A percentile compares a stretch with the other conserved stretches of the same genome.
These are phyloP conservation scores for Cordyceps sp. DNA, from an alignment of 2,329 filamentous ascomycete genomes.

Conservation along the genomic window DNA sequence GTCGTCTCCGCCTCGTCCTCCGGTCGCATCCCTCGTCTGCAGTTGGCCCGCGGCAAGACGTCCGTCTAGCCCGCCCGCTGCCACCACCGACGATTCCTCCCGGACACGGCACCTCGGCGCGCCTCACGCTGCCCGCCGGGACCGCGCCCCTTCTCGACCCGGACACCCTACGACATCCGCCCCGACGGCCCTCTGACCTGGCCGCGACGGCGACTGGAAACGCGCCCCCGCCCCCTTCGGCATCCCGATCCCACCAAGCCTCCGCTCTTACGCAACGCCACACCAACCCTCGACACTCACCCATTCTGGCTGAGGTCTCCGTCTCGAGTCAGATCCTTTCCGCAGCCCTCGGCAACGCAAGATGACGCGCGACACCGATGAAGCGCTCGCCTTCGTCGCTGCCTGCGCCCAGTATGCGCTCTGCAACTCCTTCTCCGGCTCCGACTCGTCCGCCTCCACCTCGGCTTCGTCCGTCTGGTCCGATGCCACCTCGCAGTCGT, in stretches of 20 bases:
- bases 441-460: conserved; percentile 55
- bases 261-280: no score
- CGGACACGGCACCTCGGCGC: conserved; percentile 21
- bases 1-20: conserved; percentile 43
- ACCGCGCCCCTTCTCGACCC: conserved; percentile 15
- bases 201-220: conserved; percentile 38
- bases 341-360: conserved; percentile 18
- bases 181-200: conserved; percentile 32
- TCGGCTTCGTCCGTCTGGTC: conserved; percentile 69
- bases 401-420: conserved; percentile 32
- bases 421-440: conserved; percentile 34
- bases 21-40: conserved; percentile 40
- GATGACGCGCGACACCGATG: conserved; percentile 39
- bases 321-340: no score
- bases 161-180: no score
- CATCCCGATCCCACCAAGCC: no score
- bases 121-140: background rate
- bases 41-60: conserved; percentile 19
- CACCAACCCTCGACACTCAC: no score
- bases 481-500: conserved; percentile 50
- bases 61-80: conserved; percentile 25
- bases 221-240: no score
- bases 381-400: conserved; percentile 34
- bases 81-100: conserved; percentile 8
- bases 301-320: no score